Evolutionary conservation across 352 stramenopile genomes (phyloP).

Genomic region (Peronospora tabacina): DNA sequence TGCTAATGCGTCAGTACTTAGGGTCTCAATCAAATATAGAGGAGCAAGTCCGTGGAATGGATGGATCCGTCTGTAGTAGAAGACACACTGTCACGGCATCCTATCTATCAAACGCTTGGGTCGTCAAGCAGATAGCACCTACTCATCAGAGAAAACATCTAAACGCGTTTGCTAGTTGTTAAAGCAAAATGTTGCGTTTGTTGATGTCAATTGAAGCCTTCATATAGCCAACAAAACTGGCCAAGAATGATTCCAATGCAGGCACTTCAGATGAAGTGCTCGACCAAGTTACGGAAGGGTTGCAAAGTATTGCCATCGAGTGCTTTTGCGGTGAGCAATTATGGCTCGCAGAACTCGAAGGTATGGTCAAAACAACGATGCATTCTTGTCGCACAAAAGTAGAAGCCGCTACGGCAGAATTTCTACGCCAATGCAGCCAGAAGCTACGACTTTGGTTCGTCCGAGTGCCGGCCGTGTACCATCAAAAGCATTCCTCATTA

Average conservation of each 20-base stretch:
- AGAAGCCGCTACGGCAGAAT: conserved; percentile 10
- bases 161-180: conserved; percentile 31
- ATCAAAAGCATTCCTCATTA: background rate
- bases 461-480: background rate
- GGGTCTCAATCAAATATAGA: conserved; percentile 28
- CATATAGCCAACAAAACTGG: conserved; percentile 23
- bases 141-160: conserved; percentile 31
- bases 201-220: conserved; percentile 30
- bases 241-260: conserved; percentile 11
- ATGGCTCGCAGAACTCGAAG: conserved; percentile 47
- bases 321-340: conserved; percentile 38
- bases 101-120: conserved; percentile 12
- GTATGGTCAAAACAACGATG: conserved; percentile 22
- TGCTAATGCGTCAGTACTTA: conserved; percentile 11
- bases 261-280: conserved; percentile 26
- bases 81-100: conserved; percentile 19
- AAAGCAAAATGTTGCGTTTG: conserved; percentile 42
- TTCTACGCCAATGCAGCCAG: no score
- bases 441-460: no score
- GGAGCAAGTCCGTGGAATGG: conserved; percentile 21
- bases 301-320: conserved; percentile 29
- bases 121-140: conserved; percentile 24
- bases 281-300: conserved; percentile 22
- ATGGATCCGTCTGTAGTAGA: conserved; percentile 16
- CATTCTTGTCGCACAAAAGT: conserved; percentile 25